Evolutionary conservation across 768 basidiomycete genomes (phyloP).

Genomic region (Punctularia strigosozonata): DNA sequence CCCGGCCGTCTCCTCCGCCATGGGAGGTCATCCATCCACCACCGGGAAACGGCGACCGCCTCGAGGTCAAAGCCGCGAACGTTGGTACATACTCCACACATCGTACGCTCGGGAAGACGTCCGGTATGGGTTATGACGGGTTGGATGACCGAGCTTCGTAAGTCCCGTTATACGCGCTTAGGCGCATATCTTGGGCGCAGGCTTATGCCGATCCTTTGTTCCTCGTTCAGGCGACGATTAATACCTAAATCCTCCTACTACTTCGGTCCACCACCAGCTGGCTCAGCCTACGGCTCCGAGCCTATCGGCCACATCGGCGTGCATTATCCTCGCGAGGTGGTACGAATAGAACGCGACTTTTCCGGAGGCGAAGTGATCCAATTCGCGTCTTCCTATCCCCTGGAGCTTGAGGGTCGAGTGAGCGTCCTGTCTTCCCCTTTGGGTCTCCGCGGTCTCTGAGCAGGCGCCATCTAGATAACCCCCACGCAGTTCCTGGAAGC

Average conservation of each 20-base stretch:
- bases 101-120: neutral
- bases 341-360: constrained; percentile 90
- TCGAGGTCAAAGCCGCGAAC: too few relatives aligned
- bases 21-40: constrained; percentile 55
- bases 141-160: neutral
- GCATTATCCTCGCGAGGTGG: constrained; percentile 85
- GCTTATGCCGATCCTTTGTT: neutral
- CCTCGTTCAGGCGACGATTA: constrained; percentile 25
- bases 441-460: neutral
- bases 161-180: neutral
- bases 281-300: constrained; percentile 68
- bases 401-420: constrained; percentile 90
- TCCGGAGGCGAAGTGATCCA: constrained; percentile 81
- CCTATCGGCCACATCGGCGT: constrained; percentile 80
- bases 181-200: neutral
- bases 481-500: constrained; percentile 85
- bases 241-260: constrained; percentile 79
- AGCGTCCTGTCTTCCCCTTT: constrained; percentile 17
- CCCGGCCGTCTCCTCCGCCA: constrained; percentile 44
- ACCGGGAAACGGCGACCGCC: constrained; percentile 24
- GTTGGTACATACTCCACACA: neutral
- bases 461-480: constrained; percentile 47
- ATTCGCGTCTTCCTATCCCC: constrained; percentile 79
- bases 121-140: neutral
- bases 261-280: constrained; percentile 67